Base-by-base conservation (phyloP, 2,329 filamentous ascomycete genomes). In the Zasmidium citrigriseum region DNA sequence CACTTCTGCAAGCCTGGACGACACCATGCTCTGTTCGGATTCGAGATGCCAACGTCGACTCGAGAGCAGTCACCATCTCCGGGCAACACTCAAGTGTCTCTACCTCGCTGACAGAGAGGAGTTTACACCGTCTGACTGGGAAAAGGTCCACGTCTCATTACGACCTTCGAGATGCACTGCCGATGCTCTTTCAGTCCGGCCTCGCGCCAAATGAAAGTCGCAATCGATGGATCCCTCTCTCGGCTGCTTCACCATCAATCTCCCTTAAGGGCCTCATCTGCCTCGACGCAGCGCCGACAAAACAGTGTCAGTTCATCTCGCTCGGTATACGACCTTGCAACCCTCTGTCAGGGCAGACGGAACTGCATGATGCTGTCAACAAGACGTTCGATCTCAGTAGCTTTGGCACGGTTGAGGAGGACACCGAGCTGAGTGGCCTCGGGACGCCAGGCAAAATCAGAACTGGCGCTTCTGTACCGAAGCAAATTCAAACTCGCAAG, bases 301-400 rank as follows among this genome's bases (percentile, higher is more conserved):
- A 86, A 63, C 83, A 84, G 20, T 77, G 85, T 1, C 93, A 98
- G 66, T 96, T 96, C 70, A 83, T 98, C 21, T 90, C 89, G 3
- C 74, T 96, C 23, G 92, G 90, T 0, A 83, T 92, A 7, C 77
- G 81, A 9, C 90, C 92, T 0, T 66, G 96, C 1, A 70, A 77
- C 1, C 76, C 83, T 22, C 78, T 81, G 3, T 75, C 77, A 49
- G 82, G 82, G 0, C 80, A 84, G 2, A 89, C 88, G 58, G 74
- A 89, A 5, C 73, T 98, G 0, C 96, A 90, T 65, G 86, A 90
- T 54, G 86, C 89, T 58, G 80, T 96, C 58, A 98, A 98, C 71
- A 82, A 81, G 21, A 69, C 92, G 1, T 96, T 98, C 71, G 75
- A 80, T 3, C 81, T 83, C 44, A 98, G 95, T 0, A 85, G 80